Percentiles rank a stretch among this genome's conserved stretches.
phyloP scores from a whole-genome alignment of 371 early-diverging fungal species.

The Lichtheimia ornata region DNA sequence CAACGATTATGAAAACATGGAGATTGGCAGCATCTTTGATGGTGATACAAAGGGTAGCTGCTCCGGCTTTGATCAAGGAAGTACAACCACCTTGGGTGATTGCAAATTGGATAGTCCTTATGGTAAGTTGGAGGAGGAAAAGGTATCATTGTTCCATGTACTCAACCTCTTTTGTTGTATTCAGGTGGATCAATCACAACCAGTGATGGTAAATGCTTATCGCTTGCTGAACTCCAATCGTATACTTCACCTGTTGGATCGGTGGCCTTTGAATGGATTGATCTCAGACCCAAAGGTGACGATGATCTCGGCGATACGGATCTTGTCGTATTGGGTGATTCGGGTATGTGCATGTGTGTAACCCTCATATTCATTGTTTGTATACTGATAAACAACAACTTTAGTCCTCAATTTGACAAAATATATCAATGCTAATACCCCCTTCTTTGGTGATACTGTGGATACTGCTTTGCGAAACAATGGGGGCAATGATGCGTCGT shows the following conservation, averaged over 20 bases:
- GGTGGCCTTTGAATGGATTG: constrained; percentile 46
- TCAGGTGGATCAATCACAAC: constrained; percentile 29
- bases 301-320: constrained; percentile 25
- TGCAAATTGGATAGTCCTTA: constrained; percentile 49
- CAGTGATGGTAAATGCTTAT: constrained; percentile 34
- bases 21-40: constrained; percentile 52
- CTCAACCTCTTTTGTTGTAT: constrained; percentile 4
- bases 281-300: constrained; percentile 26
- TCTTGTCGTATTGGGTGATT: constrained; percentile 51
- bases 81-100: constrained; percentile 14
- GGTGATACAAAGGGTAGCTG: constrained; percentile 44
- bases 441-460: constrained; percentile 31
- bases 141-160: constrained; percentile 6
- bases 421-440: constrained; percentile 13
- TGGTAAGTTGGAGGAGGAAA: constrained; percentile 22
- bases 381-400: not conserved
- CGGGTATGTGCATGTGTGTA: constrained; percentile 30
- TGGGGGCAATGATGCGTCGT: constrained; percentile 48
- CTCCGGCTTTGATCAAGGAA: constrained; percentile 21
- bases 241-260: constrained; percentile 18
- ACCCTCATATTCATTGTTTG: not conserved
- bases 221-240: constrained; percentile 28
- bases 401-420: constrained; percentile 40
- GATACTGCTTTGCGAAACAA: constrained; percentile 28
- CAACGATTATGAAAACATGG: constrained; percentile 50